phyloP scores from a whole-genome alignment of 495 filamentous ascomycete genomes.

The Talaromyces ruber region DNA sequence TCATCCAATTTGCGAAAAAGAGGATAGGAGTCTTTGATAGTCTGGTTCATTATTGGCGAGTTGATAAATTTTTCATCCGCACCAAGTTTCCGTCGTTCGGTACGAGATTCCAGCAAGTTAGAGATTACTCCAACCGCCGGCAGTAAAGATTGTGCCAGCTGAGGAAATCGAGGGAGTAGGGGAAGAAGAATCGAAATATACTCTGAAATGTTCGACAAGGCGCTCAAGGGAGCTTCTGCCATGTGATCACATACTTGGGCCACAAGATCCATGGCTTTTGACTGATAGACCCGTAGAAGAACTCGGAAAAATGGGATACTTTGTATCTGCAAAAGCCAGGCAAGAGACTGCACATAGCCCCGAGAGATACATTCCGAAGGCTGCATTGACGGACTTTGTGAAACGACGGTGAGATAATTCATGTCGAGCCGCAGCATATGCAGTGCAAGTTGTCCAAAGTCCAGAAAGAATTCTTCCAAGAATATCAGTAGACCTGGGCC shows the following conservation, averaged over 20 bases:
- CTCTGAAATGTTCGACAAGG: conserved; percentile 15
- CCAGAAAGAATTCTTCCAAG: conserved; percentile 28
- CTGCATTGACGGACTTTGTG: conserved; percentile 18
- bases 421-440: conserved; percentile 30
- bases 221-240: conserved; percentile 16
- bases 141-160: conserved; percentile 15
- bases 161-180: conserved; percentile 17
- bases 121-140: conserved; percentile 14
- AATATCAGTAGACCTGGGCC: conserved; percentile 15
- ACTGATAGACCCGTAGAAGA: conserved; percentile 16
- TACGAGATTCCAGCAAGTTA: conserved; percentile 17
- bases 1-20: conserved; percentile 22
- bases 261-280: conserved; percentile 16
- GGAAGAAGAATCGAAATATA: conserved; percentile 16
- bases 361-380: conserved; percentile 18
- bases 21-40: conserved; percentile 17
- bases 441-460: conserved; percentile 24
- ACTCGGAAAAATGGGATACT: conserved; percentile 24
- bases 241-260: conserved; percentile 21
- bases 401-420: conserved; percentile 13
- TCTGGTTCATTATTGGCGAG: conserved; percentile 9
- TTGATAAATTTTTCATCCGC: conserved; percentile 13
- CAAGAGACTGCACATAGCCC: conserved; percentile 20
- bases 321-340: conserved; percentile 21
- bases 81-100: conserved; percentile 9